Conservation (phyloP, 768 basidiomycete species). For the Ramaria sp. region DNA sequence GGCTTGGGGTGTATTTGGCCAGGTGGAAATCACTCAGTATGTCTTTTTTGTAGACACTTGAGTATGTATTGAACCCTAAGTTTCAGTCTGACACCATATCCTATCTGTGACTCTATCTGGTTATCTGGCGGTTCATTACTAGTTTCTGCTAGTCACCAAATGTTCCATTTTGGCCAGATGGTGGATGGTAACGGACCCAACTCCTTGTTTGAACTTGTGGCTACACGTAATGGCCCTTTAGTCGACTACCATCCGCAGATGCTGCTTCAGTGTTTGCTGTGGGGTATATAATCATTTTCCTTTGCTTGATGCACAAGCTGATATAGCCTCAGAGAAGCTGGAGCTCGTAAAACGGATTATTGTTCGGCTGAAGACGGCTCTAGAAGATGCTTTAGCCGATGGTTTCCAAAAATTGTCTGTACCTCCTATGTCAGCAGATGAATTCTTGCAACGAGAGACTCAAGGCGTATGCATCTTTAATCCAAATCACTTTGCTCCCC, state of each 20-base stretch:
- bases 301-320: not conserved
- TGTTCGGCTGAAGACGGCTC: constrained; percentile 43
- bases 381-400: constrained; percentile 24
- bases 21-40: constrained; percentile 59
- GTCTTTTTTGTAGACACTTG: constrained; percentile 18
- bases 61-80: constrained; percentile 29
- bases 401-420: constrained; percentile 16
- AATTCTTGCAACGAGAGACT: constrained; percentile 33
- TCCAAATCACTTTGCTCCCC: not conserved
- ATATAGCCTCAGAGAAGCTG: constrained; percentile 50
- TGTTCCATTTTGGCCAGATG: constrained; percentile 64
- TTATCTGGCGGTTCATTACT: constrained; percentile 72
- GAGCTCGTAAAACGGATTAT: constrained; percentile 80
- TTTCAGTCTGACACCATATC: constrained; percentile 44
- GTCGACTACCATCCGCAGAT: constrained; percentile 91
- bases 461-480: constrained; percentile 10
- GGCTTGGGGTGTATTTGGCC: constrained; percentile 66
- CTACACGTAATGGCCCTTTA: constrained; percentile 74
- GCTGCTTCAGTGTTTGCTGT: constrained; percentile 81
- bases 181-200: constrained; percentile 20
- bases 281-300: constrained; percentile 46
- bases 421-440: constrained; percentile 47
- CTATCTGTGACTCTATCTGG: constrained; percentile 89
- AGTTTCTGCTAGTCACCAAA: constrained; percentile 72
- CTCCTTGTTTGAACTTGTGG: constrained; percentile 75